Conservation (phyloP, 176 grass and related monocot species). For the Aegilops tauschii region DNA sequence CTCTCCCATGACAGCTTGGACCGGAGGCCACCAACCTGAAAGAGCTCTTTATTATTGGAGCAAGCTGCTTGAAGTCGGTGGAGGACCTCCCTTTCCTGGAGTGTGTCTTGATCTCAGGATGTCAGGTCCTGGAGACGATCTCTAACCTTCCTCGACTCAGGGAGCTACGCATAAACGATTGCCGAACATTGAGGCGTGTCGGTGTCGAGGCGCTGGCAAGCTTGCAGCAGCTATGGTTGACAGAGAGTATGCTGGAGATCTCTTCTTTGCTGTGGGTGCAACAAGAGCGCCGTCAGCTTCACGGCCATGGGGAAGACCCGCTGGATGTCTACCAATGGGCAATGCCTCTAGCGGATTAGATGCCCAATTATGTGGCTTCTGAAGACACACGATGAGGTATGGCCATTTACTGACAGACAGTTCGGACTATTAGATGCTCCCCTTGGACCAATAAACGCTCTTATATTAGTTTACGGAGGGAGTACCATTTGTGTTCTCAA, state of each 20-base stretch:
- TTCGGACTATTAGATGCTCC: no score
- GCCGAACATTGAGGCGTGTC: not conserved
- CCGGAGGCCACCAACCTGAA: not conserved
- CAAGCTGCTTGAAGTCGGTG: not conserved
- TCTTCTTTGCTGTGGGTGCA: not conserved
- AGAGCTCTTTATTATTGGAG: accelerated
- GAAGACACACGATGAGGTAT: no score
- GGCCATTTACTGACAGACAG: no score
- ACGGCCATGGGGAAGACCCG: not conserved
- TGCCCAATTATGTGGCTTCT: no score
- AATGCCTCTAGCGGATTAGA: no score
- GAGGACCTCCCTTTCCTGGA: not conserved
- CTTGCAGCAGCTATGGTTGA: not conserved
- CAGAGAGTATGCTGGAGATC: not conserved
- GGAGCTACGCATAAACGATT: accelerated
- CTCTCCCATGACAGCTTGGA: not conserved
- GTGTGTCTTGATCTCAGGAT: accelerated
- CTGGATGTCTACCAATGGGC: no score
- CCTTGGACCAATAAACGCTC: no score
- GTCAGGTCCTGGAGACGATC: not conserved
- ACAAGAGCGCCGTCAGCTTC: not conserved
- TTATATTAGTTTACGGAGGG: no score
- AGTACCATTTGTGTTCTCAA: no score
- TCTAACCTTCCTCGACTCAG: not conserved
- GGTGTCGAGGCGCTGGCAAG: not conserved